These are phyloP conservation scores for Colletotrichum liaoningense DNA, from an alignment of 2,329 filamentous ascomycete species.

Conservation along the genomic window DNA sequence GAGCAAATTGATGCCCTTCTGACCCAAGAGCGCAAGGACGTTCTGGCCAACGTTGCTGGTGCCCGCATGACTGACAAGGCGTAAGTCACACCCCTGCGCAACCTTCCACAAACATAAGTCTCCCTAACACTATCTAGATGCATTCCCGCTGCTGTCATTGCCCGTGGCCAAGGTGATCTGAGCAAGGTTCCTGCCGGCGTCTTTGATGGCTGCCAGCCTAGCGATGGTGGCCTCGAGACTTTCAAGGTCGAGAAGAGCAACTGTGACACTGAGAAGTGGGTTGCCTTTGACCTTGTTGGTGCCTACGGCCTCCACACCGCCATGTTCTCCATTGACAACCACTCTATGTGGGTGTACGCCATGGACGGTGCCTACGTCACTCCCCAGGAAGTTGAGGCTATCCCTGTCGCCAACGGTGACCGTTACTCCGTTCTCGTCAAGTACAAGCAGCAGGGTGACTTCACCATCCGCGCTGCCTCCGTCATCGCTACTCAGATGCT, in stretches of 20 bases:
- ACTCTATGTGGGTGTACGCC: conserved; percentile 64
- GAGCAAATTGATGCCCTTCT: conserved; percentile 55
- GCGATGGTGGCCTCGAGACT: conserved; percentile 55
- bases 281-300: conserved; percentile 68
- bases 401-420: conserved; percentile 60
- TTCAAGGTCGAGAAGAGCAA: conserved; percentile 46
- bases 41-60: conserved; percentile 43
- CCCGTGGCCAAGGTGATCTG: conserved; percentile 44
- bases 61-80: conserved; percentile 53
- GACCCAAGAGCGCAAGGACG: conserved; percentile 43
- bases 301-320: conserved; percentile 58
- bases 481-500: conserved; percentile 64
- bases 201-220: conserved; percentile 60
- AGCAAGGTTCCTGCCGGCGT: conserved; percentile 53
- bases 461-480: conserved; percentile 65
- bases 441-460: conserved; percentile 59
- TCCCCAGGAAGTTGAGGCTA: conserved; percentile 51
- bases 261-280: conserved; percentile 56
- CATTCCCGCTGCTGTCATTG: conserved; percentile 54
- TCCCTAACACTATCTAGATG: conserved; percentile 41
- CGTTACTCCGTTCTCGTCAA: conserved; percentile 64
- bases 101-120: not conserved
- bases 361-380: conserved; percentile 66
- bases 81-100: conserved; percentile 39
- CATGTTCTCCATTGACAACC: conserved; percentile 62